Percentiles rank a stretch among this genome's conserved stretches.
phyloP scores from a whole-genome alignment of 225 moss, liverwort and hornwort species.

The Lunularia cruciata region DNA sequence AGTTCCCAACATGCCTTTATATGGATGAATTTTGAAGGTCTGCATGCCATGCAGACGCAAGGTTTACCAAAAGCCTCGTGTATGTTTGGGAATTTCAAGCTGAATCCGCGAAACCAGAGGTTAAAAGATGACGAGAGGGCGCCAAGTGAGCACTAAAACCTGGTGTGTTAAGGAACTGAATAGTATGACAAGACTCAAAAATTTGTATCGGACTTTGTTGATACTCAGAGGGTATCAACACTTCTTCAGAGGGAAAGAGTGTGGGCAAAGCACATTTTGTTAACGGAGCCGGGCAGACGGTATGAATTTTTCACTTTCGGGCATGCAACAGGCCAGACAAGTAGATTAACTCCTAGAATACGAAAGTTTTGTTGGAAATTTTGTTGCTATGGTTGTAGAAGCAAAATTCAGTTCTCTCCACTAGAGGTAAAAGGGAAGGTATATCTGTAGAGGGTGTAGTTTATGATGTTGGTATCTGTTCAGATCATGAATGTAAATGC shows the following conservation, averaged over 20 bases:
- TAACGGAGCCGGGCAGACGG: neutral
- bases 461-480: neutral
- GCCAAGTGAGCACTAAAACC: neutral
- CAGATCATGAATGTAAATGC: too few relatives aligned
- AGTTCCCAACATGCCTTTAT: neutral
- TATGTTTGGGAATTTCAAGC: neutral
- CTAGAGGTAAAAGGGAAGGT: neutral
- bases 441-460: slow-evolving; percentile 14
- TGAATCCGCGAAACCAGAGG: neutral
- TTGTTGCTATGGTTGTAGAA: neutral
- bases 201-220: neutral
- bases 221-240: too few relatives aligned
- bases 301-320: neutral
- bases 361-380: neutral
- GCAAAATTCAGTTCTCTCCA: neutral
- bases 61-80: neutral
- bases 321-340: neutral
- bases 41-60: neutral
- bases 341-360: neutral
- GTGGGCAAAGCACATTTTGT: too few relatives aligned
- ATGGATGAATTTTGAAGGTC: neutral
- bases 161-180: neutral
- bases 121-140: neutral
- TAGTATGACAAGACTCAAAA: neutral
- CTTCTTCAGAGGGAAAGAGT: too few relatives aligned